These are phyloP conservation scores for Fusarium albidum DNA, from an alignment of 2,329 filamentous ascomycete genomes.

Conservation along the genomic window DNA sequence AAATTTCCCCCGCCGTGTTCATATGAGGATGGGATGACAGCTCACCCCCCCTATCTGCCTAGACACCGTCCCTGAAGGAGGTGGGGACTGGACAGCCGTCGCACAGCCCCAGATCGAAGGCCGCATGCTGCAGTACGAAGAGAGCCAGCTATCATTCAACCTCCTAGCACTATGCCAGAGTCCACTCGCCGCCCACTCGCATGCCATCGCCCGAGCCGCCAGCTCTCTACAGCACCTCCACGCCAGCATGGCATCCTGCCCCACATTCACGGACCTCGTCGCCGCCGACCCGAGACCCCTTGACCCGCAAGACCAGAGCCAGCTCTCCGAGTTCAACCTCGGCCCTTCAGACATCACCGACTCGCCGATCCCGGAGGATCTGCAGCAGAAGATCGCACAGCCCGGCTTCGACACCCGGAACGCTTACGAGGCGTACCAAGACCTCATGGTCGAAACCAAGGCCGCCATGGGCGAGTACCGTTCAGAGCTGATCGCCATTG, in stretches of 20 bases:
- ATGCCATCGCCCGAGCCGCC: slow-evolving; percentile 53
- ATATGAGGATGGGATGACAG: too few relatives aligned
- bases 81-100: slow-evolving; percentile 73
- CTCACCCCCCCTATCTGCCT: slow-evolving; percentile 14
- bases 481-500: slow-evolving; percentile 55
- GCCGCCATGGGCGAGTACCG: slow-evolving; percentile 55
- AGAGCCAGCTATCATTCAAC: slow-evolving; percentile 75
- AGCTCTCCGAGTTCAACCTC: slow-evolving; percentile 45
- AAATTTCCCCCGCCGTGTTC: neutral
- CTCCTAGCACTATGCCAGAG: slow-evolving; percentile 78
- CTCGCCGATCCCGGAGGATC: slow-evolving; percentile 24
- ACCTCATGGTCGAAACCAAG: slow-evolving; percentile 52
- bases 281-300: slow-evolving; percentile 33
- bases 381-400: slow-evolving; percentile 24
- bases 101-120: slow-evolving; percentile 70
- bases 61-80: slow-evolving; percentile 25
- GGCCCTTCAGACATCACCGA: slow-evolving; percentile 35
- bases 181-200: slow-evolving; percentile 61
- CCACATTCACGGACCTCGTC: slow-evolving; percentile 35
- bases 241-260: slow-evolving; percentile 36
- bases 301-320: slow-evolving; percentile 30
- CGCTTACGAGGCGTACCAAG: slow-evolving; percentile 47
- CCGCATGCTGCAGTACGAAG: slow-evolving; percentile 73
- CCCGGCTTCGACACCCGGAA: slow-evolving; percentile 24
- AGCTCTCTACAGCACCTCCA: slow-evolving; percentile 51